Percentiles rank a stretch among this genome's conserved stretches.
Conservation (phyloP, 2,329 filamentous ascomycete genomes). For the Sporothrix inflata region DNA sequence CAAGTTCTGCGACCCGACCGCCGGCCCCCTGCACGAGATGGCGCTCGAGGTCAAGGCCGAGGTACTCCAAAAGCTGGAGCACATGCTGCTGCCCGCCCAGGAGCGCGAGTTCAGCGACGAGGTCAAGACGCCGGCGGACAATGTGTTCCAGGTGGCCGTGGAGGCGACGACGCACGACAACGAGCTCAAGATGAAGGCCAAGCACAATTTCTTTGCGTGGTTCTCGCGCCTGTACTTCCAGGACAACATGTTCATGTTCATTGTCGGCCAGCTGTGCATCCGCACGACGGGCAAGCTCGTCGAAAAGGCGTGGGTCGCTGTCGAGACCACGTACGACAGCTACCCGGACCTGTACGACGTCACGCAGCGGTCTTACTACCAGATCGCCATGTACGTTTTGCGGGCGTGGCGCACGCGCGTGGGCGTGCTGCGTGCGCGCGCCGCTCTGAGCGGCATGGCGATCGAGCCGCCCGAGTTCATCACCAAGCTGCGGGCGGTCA, state of each 20-base stretch:
- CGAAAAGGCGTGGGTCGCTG: slow-evolving; percentile 56
- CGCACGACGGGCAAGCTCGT: slow-evolving; percentile 54
- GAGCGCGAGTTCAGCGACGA: slow-evolving; percentile 55
- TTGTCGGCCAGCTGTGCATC: slow-evolving; percentile 57
- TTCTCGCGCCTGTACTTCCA: slow-evolving; percentile 59
- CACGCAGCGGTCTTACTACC: slow-evolving; percentile 49
- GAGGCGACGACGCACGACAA: slow-evolving; percentile 53
- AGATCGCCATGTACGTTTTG: slow-evolving; percentile 53
- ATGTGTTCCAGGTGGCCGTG: slow-evolving; percentile 59
- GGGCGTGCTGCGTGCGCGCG: slow-evolving; percentile 42
- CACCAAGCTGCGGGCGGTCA: slow-evolving; percentile 47
- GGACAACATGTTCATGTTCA: slow-evolving; percentile 58
- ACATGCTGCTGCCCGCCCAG: slow-evolving; percentile 52
- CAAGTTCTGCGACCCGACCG: slow-evolving; percentile 54
- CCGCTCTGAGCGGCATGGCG: slow-evolving; percentile 38
- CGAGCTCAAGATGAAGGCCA: slow-evolving; percentile 48
- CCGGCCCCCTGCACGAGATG: slow-evolving; percentile 57
- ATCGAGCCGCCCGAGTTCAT: slow-evolving; percentile 53
- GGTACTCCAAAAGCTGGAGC: slow-evolving; percentile 54
- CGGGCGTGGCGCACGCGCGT: slow-evolving; percentile 59
- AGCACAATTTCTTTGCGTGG: slow-evolving; percentile 57
- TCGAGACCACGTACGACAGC: slow-evolving; percentile 52
- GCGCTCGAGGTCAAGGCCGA: slow-evolving; percentile 53
- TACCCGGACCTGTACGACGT: slow-evolving; percentile 56
- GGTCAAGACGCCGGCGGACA: slow-evolving; percentile 54